These are phyloP conservation scores for Xylaria sp. DNA, from an alignment of 2,329 filamentous ascomycete species.

Conservation along the genomic window DNA sequence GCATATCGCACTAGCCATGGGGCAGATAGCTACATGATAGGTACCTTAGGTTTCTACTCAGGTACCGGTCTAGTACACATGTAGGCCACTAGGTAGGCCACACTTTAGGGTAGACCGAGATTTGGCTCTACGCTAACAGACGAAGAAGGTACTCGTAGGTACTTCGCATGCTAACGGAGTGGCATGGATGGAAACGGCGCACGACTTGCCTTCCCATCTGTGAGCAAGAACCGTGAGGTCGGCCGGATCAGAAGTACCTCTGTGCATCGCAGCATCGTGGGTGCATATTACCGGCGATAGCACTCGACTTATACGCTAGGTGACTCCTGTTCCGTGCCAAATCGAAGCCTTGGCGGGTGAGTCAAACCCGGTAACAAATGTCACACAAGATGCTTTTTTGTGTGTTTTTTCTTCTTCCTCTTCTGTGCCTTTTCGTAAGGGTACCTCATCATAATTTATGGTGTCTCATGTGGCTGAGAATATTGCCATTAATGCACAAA, in stretches of 20 bases:
- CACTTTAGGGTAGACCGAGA: not conserved
- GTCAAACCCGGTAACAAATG: conserved; percentile 9
- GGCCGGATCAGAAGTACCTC: no score
- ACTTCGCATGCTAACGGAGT: no score
- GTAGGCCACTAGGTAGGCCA: not conserved
- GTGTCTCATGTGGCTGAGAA: conserved; percentile 20
- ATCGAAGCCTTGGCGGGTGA: not conserved
- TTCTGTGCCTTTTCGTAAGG: conserved; percentile 6
- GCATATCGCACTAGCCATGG: not conserved
- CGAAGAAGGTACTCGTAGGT: not conserved
- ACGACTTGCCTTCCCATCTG: no score
- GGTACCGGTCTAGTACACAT: not conserved
- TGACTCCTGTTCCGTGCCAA: not conserved
- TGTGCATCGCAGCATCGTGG: no score
- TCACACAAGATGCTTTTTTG: conserved; percentile 18
- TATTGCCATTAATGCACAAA: conserved; percentile 19
- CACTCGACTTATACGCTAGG: not conserved
- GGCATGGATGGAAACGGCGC: no score
- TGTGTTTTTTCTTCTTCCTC: conserved; percentile 14
- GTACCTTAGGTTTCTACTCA: no score
- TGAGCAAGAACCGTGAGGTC: no score
- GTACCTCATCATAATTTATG: conserved; percentile 4
- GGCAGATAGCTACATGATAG: no score
- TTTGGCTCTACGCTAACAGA: not conserved
- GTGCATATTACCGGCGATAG: no score